Evolutionary conservation across 2,329 filamentous ascomycete species (phyloP), one percentile per base, ranked within the genome.

Genomic region (Sporothrix pseudoabietina): DNA sequence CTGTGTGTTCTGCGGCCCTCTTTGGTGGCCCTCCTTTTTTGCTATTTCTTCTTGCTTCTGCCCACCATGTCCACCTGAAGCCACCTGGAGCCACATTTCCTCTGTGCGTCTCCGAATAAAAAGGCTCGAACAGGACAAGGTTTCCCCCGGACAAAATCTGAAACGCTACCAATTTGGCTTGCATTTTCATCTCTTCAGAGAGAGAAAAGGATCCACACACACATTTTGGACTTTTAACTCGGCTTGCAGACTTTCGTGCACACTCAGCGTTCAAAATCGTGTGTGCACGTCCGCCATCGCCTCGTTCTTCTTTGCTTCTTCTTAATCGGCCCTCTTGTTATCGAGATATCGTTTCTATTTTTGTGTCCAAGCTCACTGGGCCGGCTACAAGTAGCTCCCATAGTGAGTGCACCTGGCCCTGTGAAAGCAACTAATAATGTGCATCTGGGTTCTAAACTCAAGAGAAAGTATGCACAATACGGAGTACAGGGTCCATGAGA

Each of bases 91-190:
- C 55, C 55, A 35, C 59, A 22, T 55, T 65, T 65, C 4, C 35
- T 44, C 10, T 41, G 22, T 52, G 63, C 19, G 22, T 6, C 44
- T 35, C 7, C 61, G 3, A 47, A 52, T 61, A 44, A 65, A 57
- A 74, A 65, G 39, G 32, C 57, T 52, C 69, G 19, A 69, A 52
- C 59, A 65, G 26, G 57, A 39, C 71, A 59, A 30, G 57, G 59
- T 69, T 54, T 41, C 12, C 71, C 73, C 71, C 71, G 59, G 68
- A 61, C 61, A 70, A 30, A 54, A 69, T 71, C 71, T 75, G 73
- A 75, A 75, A 75, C 73, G 44, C 32, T 47, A 30, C 73, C 71
- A 75, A 75, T 73, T 75, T 75, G 61, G 71, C 59, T 35, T 61
- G 54, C 54, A 39, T 65, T 44, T 65, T 65, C 39, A 19, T 47